Evolutionary conservation across 2,329 filamentous ascomycete species (phyloP), one percentile per base, ranked within the genome.

Genomic region (Rosellinia necatrix): DNA sequence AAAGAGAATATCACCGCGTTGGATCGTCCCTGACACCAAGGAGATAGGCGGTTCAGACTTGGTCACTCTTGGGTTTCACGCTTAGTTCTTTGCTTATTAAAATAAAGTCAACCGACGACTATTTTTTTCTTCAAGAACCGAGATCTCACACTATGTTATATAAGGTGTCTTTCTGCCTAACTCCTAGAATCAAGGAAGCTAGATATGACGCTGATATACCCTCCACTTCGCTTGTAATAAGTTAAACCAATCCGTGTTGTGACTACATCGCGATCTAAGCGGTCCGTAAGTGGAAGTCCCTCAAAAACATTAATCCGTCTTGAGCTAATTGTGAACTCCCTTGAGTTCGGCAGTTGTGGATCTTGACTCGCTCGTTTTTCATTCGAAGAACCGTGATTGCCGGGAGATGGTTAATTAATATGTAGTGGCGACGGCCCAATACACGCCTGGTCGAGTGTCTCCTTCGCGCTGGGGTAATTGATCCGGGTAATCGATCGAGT

Each of bases 341-440:
- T 32, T 25, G n/a, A 42, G 27, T 9, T 42, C 48, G 48, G 48
- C 37, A 50, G 48, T 50, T 50, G 48, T 34, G 27, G 37, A 42
- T 41, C 48, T 34, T 10, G 19, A 25, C 25, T 42, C 6, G 27
- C 37, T n/a, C 19, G 10, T 29, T 13, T 42, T 27, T 42, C 4
- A 42, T 50, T 50, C 37, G 48, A 41, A 37, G 21, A 27, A 34
- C 15, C 1, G 13, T 30, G 37, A 34, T n/a, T 50, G 34, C 37
- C 48, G 37, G 34, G 9, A 42, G n/a, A 25, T 9, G 17, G 13
- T 50, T 27, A 41, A 50, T 50, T 42, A 42, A 42, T 32, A 27
- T 40, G 35, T 22, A 17, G 17, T 24, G 19, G 35, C 19, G 21
- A 17, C 27, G 27, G 12, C 34, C 48, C 48, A 42, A 34, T 50